These are phyloP conservation scores for Venturia pyrina DNA, from an alignment of 2,329 filamentous ascomycete species.

Conservation along the genomic window DNA sequence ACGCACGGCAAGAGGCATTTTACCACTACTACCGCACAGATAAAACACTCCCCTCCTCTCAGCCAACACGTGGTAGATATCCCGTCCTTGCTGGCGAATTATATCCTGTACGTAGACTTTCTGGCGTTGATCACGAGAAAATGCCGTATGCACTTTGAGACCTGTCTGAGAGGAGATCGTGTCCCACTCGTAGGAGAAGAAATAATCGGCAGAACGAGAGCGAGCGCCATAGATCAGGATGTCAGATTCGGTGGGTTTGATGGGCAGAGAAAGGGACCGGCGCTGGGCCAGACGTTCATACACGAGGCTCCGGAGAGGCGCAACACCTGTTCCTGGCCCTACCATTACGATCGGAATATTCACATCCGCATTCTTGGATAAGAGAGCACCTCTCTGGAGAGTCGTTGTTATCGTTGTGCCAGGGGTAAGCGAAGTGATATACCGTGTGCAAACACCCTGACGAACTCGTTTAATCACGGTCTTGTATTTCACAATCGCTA, in stretches of 20 bases:
- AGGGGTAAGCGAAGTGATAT: conserved; percentile 56
- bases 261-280: conserved; percentile 14
- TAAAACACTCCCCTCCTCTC: conserved; percentile 44
- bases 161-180: conserved; percentile 30
- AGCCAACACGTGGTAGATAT: conserved; percentile 44
- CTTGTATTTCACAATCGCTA: conserved; percentile 84
- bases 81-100: conserved; percentile 39
- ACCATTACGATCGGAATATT: conserved; percentile 61
- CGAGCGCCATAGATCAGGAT: conserved; percentile 79
- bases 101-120: conserved; percentile 61
- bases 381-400: conserved; percentile 44
- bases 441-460: conserved; percentile 82
- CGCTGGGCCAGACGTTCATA: conserved; percentile 50
- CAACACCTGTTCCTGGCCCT: conserved; percentile 77
- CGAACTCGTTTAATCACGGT: conserved; percentile 78
- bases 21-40: conserved; percentile 53
- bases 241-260: conserved; percentile 21
- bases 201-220: conserved; percentile 64
- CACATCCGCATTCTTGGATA: conserved; percentile 34
- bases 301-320: conserved; percentile 73
- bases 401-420: conserved; percentile 51
- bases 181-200: conserved; percentile 70
- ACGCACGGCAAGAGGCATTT: conserved; percentile 61
- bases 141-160: conserved; percentile 52
- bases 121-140: conserved; percentile 53